Conservation (phyloP, 2,329 filamentous ascomycete genomes). For the Trichophyton simii region DNA sequence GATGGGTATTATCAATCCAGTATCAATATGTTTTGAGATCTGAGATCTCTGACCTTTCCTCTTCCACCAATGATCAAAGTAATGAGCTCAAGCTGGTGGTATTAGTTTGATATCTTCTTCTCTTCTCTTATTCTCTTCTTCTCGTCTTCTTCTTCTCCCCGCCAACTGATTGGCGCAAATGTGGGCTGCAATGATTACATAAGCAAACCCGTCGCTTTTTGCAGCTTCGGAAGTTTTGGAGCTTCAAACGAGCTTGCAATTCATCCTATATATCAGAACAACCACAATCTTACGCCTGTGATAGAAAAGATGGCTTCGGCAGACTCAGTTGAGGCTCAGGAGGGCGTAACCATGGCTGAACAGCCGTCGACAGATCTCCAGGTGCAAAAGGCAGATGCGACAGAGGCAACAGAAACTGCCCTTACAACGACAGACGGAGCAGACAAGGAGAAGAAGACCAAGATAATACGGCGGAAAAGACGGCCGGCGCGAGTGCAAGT, state of each 20-base stretch:
- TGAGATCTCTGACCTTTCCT: neutral
- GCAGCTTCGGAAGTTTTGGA: neutral
- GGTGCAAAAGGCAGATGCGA: constrained; percentile 5
- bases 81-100: neutral
- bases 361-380: neutral
- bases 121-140: neutral
- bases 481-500: constrained; percentile 83
- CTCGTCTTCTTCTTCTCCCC: neutral
- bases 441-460: constrained; percentile 50
- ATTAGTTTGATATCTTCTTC: neutral
- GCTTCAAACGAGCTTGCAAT: neutral
- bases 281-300: neutral
- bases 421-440: constrained; percentile 21
- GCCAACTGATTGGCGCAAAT: constrained; percentile 4
- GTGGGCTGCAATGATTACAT: neutral
- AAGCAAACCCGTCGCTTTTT: neutral
- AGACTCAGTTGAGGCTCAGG: constrained; percentile 8
- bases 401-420: constrained; percentile 14
- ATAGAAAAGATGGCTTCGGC: constrained; percentile 9
- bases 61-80: neutral
- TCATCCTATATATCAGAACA: neutral
- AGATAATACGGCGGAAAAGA: constrained; percentile 82
- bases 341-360: neutral
- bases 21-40: neutral
- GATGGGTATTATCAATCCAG: constrained; percentile 11